A percentile compares a stretch with the other conserved stretches of the same genome.
Conservation (phyloP, 169 alveolate species). For the Plasmodium sp. region DNA sequence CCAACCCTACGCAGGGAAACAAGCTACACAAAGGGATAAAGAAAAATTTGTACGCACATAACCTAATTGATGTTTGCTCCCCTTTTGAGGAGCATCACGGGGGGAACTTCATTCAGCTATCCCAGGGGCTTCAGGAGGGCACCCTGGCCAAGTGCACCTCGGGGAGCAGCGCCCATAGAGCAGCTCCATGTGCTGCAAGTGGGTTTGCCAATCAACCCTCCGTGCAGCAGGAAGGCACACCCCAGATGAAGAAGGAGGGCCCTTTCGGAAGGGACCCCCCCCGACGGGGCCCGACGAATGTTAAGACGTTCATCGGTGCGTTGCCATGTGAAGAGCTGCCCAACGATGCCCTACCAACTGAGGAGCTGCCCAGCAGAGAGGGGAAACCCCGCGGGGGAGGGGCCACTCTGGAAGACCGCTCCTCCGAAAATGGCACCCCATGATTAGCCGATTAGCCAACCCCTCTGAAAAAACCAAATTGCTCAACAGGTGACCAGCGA, state of each 20-base stretch:
- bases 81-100: background rate
- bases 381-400: background rate
- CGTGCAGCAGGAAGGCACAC: background rate
- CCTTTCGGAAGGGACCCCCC: background rate
- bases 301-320: too few relatives aligned
- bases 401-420: background rate
- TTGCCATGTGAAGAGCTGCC: background rate
- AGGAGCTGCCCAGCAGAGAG: background rate
- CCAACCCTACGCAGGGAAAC: background rate
- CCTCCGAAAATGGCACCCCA: background rate
- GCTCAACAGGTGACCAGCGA: background rate
- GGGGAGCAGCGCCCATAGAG: background rate
- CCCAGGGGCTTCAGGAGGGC: background rate
- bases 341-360: too few relatives aligned
- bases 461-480: background rate
- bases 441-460: background rate
- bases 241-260: background rate
- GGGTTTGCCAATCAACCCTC: background rate
- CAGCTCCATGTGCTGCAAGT: background rate
- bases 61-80: background rate
- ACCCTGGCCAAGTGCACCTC: background rate
- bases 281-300: background rate
- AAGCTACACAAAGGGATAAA: background rate
- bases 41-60: background rate
- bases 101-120: background rate